Evolutionary conservation across 805 yeast species (phyloP), one percentile per base, ranked within the genome.

Genomic region (Danielia reshetovae): DNA sequence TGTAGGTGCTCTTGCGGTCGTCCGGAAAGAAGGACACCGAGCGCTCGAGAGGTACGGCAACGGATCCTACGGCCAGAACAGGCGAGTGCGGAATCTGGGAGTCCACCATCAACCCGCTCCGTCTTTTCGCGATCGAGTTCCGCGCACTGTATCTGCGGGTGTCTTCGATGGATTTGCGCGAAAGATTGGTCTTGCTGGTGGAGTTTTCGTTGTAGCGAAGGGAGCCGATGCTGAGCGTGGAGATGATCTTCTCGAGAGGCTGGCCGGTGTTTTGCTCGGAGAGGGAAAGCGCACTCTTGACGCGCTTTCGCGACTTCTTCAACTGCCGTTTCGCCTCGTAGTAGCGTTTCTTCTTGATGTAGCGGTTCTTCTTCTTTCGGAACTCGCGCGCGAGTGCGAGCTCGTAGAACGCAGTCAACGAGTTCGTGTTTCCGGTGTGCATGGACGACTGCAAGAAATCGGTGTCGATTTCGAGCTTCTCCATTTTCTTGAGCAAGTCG

Each of bases 361-460:
- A 57, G 21, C 52, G 54, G 32, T 45, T 44, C 39, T 57, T 61
- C 47, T 65, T 65, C 32, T 56, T 56, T 9, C 50, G 39, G 32
- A 57, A 61, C 44, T 75, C 79, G 30, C 64, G 61, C 15, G 83
- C 86, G 18, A 81, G 57, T 12, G 79, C 57, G 13, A 86, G 62
- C 29, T 79, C 79, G 81, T 89, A 87, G 38, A 81, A 68, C 0
- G 90, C 95, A 10, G 84, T 76, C 11, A 84, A 60, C 0, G 86
- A 66, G 56, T 85, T 93, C 58, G 85, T 75, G 37, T 80, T 77
- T 30, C 73, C 70, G 37, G 72, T 68, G 18, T 60, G 49, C 3
- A 87, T 78, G 18, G 83, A 74, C 7, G 72, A 63, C 45, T 75
- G 77, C 21, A 88, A 60, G 2, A 69, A 57, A 10, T 77, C 81